phyloP scores from a whole-genome alignment of 768 basidiomycete genomes.

The Termitomyces sp. region DNA sequence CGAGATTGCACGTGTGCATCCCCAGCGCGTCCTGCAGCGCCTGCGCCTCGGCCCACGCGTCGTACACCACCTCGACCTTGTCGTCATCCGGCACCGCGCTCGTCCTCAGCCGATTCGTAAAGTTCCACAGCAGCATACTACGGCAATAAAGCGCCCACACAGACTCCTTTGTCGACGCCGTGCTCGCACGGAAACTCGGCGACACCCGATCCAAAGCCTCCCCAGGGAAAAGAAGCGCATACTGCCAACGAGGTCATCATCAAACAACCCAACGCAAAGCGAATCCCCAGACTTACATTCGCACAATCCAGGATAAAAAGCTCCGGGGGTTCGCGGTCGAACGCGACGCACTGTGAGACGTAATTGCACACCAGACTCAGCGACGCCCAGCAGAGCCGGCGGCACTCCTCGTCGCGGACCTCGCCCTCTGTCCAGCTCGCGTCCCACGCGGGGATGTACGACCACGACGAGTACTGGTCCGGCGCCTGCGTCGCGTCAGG shows the following conservation, averaged over 20 bases:
- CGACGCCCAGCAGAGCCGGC: slow-evolving; percentile 74
- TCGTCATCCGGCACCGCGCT: slow-evolving; percentile 38
- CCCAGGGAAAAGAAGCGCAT: slow-evolving; percentile 65
- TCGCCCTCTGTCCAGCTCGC: slow-evolving; percentile 48
- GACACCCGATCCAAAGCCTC: slow-evolving; percentile 54
- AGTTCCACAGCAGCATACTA: slow-evolving; percentile 77
- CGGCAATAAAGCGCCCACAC: slow-evolving; percentile 82
- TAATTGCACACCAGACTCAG: slow-evolving; percentile 64
- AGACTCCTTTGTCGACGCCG: slow-evolving; percentile 63
- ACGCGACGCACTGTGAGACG: slow-evolving; percentile 62
- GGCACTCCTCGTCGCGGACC: slow-evolving; percentile 60
- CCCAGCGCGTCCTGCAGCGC: slow-evolving; percentile 63
- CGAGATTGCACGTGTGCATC: slow-evolving; percentile 64
- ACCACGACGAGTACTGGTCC: slow-evolving; percentile 37
- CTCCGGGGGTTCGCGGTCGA: slow-evolving; percentile 49
- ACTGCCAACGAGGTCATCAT: slow-evolving; percentile 32
- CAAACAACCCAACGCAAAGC: slow-evolving; percentile 1
- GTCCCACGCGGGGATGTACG: slow-evolving; percentile 58
- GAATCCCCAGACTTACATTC: slow-evolving; percentile 44
- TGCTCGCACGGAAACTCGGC: slow-evolving; percentile 29
- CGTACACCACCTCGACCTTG: slow-evolving; percentile 53
- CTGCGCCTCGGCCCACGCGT: slow-evolving; percentile 62
- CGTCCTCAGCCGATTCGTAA: slow-evolving; percentile 48
- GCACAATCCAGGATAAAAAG: slow-evolving; percentile 59
- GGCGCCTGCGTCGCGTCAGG: slow-evolving; percentile 26